These are phyloP conservation scores for Closterium sp. DNA, from an alignment of 139 green algal species.

Conservation along the genomic window DNA sequence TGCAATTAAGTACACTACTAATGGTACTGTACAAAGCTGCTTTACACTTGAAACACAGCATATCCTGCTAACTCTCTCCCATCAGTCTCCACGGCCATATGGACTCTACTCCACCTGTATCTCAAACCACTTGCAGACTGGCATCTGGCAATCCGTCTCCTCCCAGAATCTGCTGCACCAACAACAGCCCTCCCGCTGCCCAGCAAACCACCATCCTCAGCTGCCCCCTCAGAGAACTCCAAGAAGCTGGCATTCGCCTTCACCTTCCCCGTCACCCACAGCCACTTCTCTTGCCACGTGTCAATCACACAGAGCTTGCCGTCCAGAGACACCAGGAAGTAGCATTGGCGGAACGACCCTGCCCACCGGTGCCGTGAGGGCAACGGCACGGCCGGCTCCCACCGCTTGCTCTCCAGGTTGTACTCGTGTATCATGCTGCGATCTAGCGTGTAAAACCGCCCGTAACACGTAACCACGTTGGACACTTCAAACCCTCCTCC, in stretches of 20 bases:
- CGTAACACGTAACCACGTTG: background rate
- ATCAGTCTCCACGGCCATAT: background rate
- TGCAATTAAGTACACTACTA: too few species aligned
- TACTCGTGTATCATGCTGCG: background rate
- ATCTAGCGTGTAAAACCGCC: background rate
- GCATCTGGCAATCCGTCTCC: background rate
- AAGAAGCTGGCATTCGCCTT: background rate
- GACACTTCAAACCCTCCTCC: background rate
- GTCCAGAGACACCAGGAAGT: background rate
- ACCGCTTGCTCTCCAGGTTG: background rate
- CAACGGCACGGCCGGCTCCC: background rate
- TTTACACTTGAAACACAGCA: background rate
- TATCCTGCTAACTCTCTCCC: background rate
- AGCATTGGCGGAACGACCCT: background rate
- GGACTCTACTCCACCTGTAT: background rate
- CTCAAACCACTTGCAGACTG: background rate
- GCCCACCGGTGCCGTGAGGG: background rate
- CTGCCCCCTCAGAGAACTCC: background rate
- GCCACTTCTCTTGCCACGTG: background rate
- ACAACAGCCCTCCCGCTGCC: background rate
- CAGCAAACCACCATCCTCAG: background rate
- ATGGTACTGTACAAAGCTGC: too few species aligned
- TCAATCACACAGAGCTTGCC: background rate
- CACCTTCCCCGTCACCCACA: background rate
- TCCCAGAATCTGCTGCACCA: background rate